Evolutionary conservation across 495 filamentous ascomycete species (phyloP).

Genomic region (Podospora pseudopauciseta): DNA sequence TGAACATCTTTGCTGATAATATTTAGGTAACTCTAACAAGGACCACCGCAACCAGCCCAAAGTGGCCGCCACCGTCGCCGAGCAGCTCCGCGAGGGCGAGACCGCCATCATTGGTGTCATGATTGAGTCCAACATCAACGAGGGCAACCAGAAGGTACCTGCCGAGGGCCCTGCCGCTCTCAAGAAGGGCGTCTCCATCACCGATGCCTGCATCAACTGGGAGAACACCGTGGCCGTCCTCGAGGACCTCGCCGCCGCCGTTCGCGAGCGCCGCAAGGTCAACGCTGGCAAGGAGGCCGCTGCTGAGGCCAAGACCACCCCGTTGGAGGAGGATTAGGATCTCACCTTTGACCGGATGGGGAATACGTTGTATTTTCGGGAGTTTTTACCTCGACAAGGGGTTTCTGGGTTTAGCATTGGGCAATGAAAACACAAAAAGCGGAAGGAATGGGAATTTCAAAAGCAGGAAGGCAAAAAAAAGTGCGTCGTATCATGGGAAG

Average conservation of each 20-base stretch:
- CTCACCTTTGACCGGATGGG: not conserved
- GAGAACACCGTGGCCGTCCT: constrained; percentile 79
- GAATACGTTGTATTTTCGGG: not conserved
- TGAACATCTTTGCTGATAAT: constrained; percentile 17
- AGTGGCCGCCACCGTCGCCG: constrained; percentile 75
- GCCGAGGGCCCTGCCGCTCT: constrained; percentile 72
- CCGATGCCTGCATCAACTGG: constrained; percentile 97
- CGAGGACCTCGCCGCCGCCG: constrained; percentile 82
- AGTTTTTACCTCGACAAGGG: constrained; percentile 3
- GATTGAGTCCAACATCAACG: constrained; percentile 97
- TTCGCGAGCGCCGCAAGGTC: constrained; percentile 65
- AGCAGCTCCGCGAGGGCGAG: constrained; percentile 85
- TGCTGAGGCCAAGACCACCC: constrained; percentile 31
- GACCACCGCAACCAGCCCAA: constrained; percentile 86
- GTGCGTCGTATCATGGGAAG: not conserved
- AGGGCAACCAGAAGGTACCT: constrained; percentile 93
- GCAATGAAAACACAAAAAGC: not conserved
- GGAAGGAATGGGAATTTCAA: not conserved
- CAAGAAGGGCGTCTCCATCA: constrained; percentile 93
- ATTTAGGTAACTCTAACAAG: constrained; percentile 66
- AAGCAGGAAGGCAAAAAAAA: constrained; percentile 1
- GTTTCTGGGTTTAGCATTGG: not conserved
- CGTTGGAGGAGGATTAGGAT: constrained; percentile 44
- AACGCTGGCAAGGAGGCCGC: constrained; percentile 26
- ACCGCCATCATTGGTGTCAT: constrained; percentile 90